Base-by-base conservation (phyloP, 1,139 yeast genomes). In the Blastobotrys aristatus region DNA sequence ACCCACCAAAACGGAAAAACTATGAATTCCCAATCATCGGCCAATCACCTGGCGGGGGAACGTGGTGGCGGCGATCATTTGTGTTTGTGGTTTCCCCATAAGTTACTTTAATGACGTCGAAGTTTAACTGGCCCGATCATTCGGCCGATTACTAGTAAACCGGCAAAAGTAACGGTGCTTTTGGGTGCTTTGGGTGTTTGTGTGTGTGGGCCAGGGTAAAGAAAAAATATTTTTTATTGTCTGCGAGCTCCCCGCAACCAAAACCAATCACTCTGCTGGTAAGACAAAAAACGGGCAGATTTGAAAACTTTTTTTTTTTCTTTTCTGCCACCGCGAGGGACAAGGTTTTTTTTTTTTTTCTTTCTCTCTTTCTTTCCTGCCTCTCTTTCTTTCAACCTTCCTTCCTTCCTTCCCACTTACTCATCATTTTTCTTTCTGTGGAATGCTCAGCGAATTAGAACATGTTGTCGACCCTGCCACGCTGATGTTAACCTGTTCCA, bases 391-490 rank as follows among this genome's bases (percentile, higher is more conserved):
- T 38, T 38, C 21, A 4, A 8, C 14, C 14, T 33, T 33, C 22
- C 16, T 20, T 26, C 22, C 32, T 22, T 38, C 32, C 10, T 24
- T 26, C 14, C 16, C 18, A 21, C 16, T 17, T 20, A 37, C 21
- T 20, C 36, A 10, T 17, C 16, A 17, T 33, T 17, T 33, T 33
- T 14, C n/a, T 33, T 17, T 33, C 8, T 33, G 5, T 16, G 5
- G 13, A n/a, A 37, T 37, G 21, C 16, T 24, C 40, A 21, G 30
- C 20, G 30, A 22, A 4, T 11, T 22, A 6, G 29, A 37, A 13
- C 30, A 37, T 37, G 40, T 37, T 29, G 17, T 37, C 11, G 40
- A 37, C 30, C 40, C 40, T 5, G 40, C 40, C 5, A n/a, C 40
- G 30, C 21, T 37, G 29, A 37, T 37, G 40, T 14, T 24, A 5